Percentiles rank a stretch among this genome's conserved stretches.
Evolutionary conservation across 305 asterid genomes (phyloP).

Genomic region (Fraxinus nigra): DNA sequence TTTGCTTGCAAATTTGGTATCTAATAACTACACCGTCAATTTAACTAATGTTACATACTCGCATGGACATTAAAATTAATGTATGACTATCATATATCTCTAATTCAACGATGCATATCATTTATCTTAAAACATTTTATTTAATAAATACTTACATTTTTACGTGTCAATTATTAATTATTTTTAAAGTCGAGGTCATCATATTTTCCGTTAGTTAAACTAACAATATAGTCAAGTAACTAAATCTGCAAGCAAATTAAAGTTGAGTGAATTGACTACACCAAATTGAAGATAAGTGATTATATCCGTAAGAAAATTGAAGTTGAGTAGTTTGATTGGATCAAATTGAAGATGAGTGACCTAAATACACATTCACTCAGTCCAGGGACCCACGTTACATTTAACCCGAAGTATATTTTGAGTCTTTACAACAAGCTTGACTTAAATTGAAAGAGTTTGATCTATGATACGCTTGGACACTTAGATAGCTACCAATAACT

Average conservation of each 20-base stretch:
- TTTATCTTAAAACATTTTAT: too few relatives aligned
- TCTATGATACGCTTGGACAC: too few relatives aligned
- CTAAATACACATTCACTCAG: background rate
- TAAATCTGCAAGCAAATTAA: background rate
- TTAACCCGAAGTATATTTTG: background rate
- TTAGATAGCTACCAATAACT: too few relatives aligned
- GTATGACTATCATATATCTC: too few relatives aligned
- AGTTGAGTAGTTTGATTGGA: background rate
- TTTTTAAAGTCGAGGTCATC: background rate
- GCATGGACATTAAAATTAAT: background rate
- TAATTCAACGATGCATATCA: background rate
- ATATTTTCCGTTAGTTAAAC: background rate
- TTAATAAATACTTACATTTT: too few relatives aligned
- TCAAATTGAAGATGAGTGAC: background rate
- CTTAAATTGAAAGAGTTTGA: too few relatives aligned
- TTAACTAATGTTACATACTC: background rate
- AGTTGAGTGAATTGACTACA: background rate
- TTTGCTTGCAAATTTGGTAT: background rate
- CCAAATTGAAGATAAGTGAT: background rate
- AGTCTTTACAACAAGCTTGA: background rate
- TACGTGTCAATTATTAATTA: background rate
- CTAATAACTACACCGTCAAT: too few relatives aligned
- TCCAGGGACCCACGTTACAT: background rate
- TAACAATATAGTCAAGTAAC: background rate
- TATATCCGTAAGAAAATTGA: background rate